Percentiles rank a stretch among this genome's conserved stretches.
Evolutionary conservation across 257 asterid genomes (phyloP).

Genomic region (Salvia hispanica): DNA sequence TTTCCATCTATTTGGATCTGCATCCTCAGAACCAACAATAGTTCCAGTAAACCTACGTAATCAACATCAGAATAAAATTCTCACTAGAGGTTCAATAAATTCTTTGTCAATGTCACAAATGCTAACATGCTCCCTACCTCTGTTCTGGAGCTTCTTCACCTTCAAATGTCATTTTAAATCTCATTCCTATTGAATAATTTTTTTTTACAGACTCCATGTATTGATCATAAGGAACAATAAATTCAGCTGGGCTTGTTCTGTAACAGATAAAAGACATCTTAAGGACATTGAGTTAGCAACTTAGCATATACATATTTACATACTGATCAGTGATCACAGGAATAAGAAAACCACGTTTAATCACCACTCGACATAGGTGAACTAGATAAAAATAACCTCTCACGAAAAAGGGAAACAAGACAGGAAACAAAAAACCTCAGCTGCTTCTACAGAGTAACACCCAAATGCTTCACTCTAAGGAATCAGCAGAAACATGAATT

Average conservation of each 20-base stretch:
- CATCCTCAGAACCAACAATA: constrained; percentile 83
- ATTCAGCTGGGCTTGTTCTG: constrained; percentile 96
- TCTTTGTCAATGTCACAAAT: constrained; percentile 14
- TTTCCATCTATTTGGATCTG: constrained; percentile 75
- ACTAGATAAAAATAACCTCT: background rate
- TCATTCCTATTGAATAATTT: constrained; percentile 86
- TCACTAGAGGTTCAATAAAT: background rate
- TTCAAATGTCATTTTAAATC: constrained; percentile 97
- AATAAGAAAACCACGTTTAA: constrained; percentile 5
- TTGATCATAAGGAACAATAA: constrained; percentile 81
- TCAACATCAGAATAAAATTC: constrained; percentile 3
- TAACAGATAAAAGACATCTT: constrained; percentile 12
- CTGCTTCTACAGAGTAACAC: too few relatives aligned
- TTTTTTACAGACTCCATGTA: constrained; percentile 79
- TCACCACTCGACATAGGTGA: background rate
- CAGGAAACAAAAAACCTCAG: background rate
- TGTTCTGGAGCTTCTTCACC: constrained; percentile 99
- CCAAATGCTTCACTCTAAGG: too few relatives aligned
- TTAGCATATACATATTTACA: too few relatives aligned
- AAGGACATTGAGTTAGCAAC: constrained; percentile 5
- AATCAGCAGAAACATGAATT: background rate
- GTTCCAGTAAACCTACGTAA: constrained; percentile 83
- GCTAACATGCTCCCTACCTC: constrained; percentile 53
- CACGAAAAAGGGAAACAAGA: background rate
- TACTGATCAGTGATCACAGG: background rate